These are phyloP conservation scores for Vitis rupestris DNA, from an alignment of 164 flowering plant genomes.

Conservation along the genomic window DNA sequence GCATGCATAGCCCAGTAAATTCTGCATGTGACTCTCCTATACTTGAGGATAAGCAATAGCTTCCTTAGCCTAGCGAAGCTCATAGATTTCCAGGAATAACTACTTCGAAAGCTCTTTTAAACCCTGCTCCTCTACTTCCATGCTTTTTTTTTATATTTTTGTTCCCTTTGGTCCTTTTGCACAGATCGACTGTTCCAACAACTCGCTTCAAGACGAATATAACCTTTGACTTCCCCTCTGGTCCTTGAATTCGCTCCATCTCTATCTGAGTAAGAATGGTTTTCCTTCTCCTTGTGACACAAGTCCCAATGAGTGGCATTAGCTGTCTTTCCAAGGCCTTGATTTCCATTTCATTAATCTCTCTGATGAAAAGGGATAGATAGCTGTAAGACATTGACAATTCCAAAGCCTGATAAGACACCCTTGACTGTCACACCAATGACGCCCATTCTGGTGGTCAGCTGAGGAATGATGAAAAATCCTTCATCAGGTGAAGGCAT, in stretches of 20 bases:
- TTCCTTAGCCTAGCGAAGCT: constrained; percentile 96
- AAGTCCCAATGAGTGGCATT: constrained; percentile 92
- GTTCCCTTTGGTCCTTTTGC: constrained; percentile 90
- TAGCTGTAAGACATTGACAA: constrained; percentile 97
- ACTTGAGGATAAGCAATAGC: constrained; percentile 97
- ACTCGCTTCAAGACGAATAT: constrained; percentile 79
- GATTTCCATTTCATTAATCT: constrained; percentile 88
- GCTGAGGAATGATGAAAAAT: constrained; percentile 90
- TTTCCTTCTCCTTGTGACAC: constrained; percentile 85
- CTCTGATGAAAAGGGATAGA: constrained; percentile 93
- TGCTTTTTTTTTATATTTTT: constrained; percentile 76
- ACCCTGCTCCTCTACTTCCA: constrained; percentile 91
- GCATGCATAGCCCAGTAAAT: constrained; percentile 87
- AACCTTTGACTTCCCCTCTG: constrained; percentile 84
- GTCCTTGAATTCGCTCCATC: constrained; percentile 81
- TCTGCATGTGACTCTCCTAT: constrained; percentile 96
- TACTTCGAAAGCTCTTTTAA: constrained; percentile 96
- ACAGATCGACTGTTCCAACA: constrained; percentile 93
- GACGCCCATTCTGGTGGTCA: constrained; percentile 96
- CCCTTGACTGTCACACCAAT: constrained; percentile 99
- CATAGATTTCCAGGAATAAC: constrained; percentile 88
- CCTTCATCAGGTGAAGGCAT: constrained; percentile 98
- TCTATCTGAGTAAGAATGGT: constrained; percentile 82
- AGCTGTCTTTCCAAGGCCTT: constrained; percentile 89
- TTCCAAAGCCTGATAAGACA: constrained; percentile 96